Evolutionary conservation across 1,139 yeast genomes (phyloP).

Genomic region (Taphrina sp.): DNA sequence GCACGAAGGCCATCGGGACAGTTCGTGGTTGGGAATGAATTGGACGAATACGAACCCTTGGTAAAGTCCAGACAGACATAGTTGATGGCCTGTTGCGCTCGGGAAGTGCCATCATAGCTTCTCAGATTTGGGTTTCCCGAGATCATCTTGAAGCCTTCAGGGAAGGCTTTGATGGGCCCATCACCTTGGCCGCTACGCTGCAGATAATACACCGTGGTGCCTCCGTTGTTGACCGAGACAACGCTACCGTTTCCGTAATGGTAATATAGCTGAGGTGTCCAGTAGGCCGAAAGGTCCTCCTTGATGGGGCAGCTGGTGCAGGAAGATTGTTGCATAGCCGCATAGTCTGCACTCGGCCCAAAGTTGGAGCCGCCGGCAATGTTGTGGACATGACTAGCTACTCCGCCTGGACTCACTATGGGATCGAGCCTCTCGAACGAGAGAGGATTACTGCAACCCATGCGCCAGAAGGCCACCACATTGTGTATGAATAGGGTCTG

Average conservation of each 20-base stretch:
- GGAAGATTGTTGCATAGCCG: neutral
- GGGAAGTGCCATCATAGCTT: slow-evolving; percentile 3
- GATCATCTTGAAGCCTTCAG: slow-evolving; percentile 34
- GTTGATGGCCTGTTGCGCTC: slow-evolving; percentile 22
- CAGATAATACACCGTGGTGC: slow-evolving; percentile 32
- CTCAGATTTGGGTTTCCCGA: slow-evolving; percentile 29
- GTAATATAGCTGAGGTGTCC: slow-evolving; percentile 34
- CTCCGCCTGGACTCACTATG: slow-evolving; percentile 23
- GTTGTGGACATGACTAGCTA: slow-evolving; percentile 27
- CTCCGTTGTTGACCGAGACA: slow-evolving; percentile 3
- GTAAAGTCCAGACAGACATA: slow-evolving; percentile 25
- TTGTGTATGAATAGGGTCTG: neutral
- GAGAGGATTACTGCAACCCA: slow-evolving; percentile 21
- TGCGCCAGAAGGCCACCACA: slow-evolving; percentile 23
- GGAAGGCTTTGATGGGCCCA: slow-evolving; percentile 19
- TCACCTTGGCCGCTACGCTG: slow-evolving; percentile 15
- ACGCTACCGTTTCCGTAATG: slow-evolving; percentile 9
- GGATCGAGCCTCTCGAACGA: slow-evolving; percentile 30
- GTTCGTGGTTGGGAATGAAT: slow-evolving; percentile 15
- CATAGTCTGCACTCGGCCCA: slow-evolving; percentile 7
- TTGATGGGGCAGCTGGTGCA: slow-evolving; percentile 31
- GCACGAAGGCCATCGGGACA: slow-evolving; percentile 34
- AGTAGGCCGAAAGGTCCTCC: slow-evolving; percentile 22
- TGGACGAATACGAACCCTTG: slow-evolving; percentile 10
- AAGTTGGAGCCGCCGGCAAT: slow-evolving; percentile 23